phyloP scores from a whole-genome alignment of 148 eudicot species.

The Chenopodium formosanum region DNA sequence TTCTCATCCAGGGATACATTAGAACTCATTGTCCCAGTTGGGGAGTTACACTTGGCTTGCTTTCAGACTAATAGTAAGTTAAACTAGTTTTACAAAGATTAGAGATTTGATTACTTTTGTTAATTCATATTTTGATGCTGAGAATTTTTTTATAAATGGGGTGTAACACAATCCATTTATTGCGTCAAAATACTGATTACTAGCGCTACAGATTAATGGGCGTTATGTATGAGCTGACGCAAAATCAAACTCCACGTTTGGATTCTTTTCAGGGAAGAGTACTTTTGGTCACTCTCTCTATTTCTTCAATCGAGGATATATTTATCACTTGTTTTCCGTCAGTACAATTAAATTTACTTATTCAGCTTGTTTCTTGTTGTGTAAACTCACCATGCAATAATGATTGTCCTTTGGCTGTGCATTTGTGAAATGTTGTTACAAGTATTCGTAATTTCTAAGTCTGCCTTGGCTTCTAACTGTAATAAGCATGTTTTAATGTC shows the following conservation, averaged over 20 bases:
- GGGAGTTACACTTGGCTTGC: no score
- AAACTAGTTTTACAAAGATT: no score
- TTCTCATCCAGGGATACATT: background rate
- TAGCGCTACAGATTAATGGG: conserved; percentile 12
- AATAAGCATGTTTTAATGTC: background rate
- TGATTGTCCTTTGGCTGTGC: no score
- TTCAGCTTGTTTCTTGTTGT: no score
- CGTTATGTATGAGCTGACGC: conserved; percentile 23
- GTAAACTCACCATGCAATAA: no score
- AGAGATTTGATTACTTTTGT: background rate
- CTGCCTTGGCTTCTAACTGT: background rate
- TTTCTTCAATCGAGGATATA: conserved; percentile 7
- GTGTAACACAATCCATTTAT: background rate
- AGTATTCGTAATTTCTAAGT: no score
- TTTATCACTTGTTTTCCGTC: background rate
- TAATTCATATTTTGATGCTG: background rate
- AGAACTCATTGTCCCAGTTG: no score
- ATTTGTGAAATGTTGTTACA: background rate
- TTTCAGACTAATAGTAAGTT: no score
- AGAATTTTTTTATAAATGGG: background rate
- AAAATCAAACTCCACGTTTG: background rate
- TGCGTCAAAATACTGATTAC: conserved; percentile 38
- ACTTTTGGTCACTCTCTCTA: background rate
- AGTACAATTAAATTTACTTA: no score
- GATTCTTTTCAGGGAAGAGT: background rate